These are phyloP conservation scores for Artemisia argyi DNA, from an alignment of 129 eudicot genomes.

Conservation along the genomic window DNA sequence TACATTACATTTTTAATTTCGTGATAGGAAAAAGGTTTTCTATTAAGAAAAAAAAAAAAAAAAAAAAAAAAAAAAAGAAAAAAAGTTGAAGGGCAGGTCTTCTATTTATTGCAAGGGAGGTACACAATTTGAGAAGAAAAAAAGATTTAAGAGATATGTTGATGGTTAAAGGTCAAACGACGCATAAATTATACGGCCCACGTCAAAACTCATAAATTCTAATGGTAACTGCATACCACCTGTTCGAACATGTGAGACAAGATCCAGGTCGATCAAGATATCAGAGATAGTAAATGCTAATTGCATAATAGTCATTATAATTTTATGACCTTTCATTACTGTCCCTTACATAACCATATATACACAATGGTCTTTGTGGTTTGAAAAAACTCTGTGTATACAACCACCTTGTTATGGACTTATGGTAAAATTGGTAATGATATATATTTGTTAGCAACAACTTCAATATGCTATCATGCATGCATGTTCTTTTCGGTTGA, in stretches of 20 bases:
- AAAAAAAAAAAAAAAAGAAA: too few relatives aligned
- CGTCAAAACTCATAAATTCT: neutral
- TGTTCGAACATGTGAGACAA: conserved; percentile 15
- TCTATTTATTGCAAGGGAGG: too few relatives aligned
- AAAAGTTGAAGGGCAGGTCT: too few relatives aligned
- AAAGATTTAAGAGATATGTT: neutral
- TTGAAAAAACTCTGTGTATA: neutral
- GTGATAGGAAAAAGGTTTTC: too few relatives aligned
- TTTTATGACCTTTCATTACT: neutral
- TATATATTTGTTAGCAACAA: too few relatives aligned
- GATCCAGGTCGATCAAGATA: neutral
- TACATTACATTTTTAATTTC: too few relatives aligned
- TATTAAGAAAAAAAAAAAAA: too few relatives aligned
- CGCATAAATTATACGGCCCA: neutral
- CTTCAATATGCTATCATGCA: too few relatives aligned
- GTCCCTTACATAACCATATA: neutral
- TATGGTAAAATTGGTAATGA: too few relatives aligned
- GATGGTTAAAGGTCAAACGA: too few relatives aligned
- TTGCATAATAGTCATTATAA: neutral
- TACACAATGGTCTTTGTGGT: neutral
- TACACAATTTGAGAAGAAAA: neutral
- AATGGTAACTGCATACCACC: neutral
- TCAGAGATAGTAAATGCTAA: conserved; percentile 5
- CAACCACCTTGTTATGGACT: neutral
- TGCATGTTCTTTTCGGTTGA: too few relatives aligned